Evolutionary conservation across 164 flowering plant species (phyloP).

Genomic region (Brasenia schreberi): DNA sequence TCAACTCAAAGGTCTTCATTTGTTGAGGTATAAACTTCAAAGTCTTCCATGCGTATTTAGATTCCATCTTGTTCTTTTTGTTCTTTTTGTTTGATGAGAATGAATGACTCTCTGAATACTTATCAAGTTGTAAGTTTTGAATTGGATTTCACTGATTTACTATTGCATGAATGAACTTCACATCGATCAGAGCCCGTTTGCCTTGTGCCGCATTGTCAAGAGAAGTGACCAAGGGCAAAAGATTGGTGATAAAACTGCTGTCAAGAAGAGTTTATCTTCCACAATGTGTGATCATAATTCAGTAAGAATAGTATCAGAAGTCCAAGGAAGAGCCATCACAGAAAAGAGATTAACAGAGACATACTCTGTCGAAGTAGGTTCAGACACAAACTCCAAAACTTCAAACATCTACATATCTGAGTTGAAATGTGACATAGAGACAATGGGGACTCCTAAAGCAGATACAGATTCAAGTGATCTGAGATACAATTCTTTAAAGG

Average conservation of each 20-base stretch:
- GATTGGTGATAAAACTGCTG: constrained; percentile 20
- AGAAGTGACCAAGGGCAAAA: constrained; percentile 31
- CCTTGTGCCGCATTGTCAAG: constrained; percentile 67
- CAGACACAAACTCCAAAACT: constrained; percentile 32
- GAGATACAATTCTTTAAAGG: too few relatives aligned
- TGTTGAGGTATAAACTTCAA: constrained; percentile 27
- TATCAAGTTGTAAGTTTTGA: not conserved
- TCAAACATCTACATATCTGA: constrained; percentile 24
- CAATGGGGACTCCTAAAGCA: not conserved
- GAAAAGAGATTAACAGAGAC: constrained; percentile 22
- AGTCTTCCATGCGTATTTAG: not conserved
- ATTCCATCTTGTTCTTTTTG: not conserved
- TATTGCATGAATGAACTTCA: not conserved
- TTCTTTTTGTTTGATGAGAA: not conserved
- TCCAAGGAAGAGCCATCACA: constrained; percentile 11
- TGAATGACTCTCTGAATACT: not conserved
- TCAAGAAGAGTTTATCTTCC: constrained; percentile 30
- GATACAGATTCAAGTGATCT: too few relatives aligned
- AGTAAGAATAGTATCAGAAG: constrained; percentile 18
- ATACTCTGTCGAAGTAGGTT: constrained; percentile 20
- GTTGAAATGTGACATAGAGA: constrained; percentile 12
- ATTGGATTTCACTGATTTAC: not conserved
- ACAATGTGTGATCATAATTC: constrained; percentile 16
- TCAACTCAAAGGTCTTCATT: constrained; percentile 29
- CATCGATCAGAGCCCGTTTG: constrained; percentile 53